Evolutionary conservation across 2,329 filamentous ascomycete species (phyloP).

Genomic region (Epicoccum nigrum): DNA sequence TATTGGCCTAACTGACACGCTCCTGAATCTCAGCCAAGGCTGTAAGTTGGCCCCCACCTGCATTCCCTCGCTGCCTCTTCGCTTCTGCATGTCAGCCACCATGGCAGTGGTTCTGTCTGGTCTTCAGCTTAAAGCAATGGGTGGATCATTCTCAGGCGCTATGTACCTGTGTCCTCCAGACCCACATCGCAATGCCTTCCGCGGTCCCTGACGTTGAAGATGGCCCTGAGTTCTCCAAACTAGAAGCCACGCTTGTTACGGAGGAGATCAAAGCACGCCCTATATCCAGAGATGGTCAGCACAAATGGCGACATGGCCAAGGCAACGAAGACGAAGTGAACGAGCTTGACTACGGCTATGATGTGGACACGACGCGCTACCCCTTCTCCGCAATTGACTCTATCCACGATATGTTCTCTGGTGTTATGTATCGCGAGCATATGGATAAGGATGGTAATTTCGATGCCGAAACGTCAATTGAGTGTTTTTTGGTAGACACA

Average conservation of each 20-base stretch:
- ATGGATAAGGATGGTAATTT: neutral
- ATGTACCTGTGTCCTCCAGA: neutral
- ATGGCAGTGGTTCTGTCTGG: neutral
- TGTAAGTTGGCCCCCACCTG: neutral
- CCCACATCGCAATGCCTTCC: neutral
- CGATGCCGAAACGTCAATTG: neutral
- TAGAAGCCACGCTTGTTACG: neutral
- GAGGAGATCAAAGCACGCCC: neutral
- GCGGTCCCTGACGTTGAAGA: neutral
- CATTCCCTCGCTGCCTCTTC: neutral
- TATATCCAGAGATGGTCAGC: neutral
- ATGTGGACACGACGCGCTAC: neutral
- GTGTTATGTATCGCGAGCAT: neutral
- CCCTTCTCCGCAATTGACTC: neutral
- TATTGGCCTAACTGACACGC: neutral
- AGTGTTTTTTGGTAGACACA: neutral
- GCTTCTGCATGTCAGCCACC: neutral
- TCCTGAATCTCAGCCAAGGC: neutral
- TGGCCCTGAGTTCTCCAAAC: constrained; percentile 1
- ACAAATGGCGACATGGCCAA: neutral
- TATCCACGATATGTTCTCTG: neutral
- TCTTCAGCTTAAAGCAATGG: neutral
- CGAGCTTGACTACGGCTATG: constrained; percentile 1
- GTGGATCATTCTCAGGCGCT: neutral
- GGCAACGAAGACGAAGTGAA: neutral